Percentiles rank a stretch among this genome's conserved stretches.
Conservation (phyloP, 2,329 filamentous ascomycete species). For the Knoxdaviesia proteae region DNA sequence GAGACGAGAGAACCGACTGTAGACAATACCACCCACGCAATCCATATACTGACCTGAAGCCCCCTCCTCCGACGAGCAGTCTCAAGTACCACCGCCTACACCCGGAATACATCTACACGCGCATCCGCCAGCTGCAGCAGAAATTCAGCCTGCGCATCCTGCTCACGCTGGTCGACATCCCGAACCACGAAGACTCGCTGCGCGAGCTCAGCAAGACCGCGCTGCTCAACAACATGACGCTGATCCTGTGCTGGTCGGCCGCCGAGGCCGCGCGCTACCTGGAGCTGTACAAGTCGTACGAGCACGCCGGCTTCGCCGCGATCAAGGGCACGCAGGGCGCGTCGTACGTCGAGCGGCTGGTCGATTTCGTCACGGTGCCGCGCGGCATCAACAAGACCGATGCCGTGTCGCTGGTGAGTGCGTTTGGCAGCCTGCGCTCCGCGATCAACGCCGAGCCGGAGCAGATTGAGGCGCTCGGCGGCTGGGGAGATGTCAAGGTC, state of each 20-base stretch:
- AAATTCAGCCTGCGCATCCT: conserved; percentile 76
- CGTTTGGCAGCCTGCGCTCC: conserved; percentile 73
- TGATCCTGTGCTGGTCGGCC: conserved; percentile 86
- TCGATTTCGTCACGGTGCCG: conserved; percentile 83
- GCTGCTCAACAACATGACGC: conserved; percentile 75
- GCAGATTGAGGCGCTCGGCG: conserved; percentile 63
- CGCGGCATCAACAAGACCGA: conserved; percentile 87
- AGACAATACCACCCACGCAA: not conserved
- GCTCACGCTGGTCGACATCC: conserved; percentile 82
- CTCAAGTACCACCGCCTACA: conserved; percentile 95
- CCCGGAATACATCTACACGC: conserved; percentile 92
- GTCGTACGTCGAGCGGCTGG: conserved; percentile 66
- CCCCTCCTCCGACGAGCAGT: conserved; percentile 14
- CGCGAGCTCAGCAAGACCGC: conserved; percentile 86
- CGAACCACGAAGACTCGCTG: conserved; percentile 76
- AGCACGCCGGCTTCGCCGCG: conserved; percentile 58
- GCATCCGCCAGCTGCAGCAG: conserved; percentile 65
- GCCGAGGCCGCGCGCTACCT: conserved; percentile 86
- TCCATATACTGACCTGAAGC: not conserved
- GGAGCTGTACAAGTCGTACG: conserved; percentile 85
- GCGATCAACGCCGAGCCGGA: conserved; percentile 78
- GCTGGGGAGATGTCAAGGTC: conserved; percentile 93
- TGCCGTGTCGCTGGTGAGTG: conserved; percentile 71
- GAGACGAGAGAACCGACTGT: not conserved
- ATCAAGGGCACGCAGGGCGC: conserved; percentile 74